Evolutionary conservation across 1,284 basidiomycete genomes (phyloP), one percentile per base, ranked within the genome.

Genomic region (Amylostereum chailletii): DNA sequence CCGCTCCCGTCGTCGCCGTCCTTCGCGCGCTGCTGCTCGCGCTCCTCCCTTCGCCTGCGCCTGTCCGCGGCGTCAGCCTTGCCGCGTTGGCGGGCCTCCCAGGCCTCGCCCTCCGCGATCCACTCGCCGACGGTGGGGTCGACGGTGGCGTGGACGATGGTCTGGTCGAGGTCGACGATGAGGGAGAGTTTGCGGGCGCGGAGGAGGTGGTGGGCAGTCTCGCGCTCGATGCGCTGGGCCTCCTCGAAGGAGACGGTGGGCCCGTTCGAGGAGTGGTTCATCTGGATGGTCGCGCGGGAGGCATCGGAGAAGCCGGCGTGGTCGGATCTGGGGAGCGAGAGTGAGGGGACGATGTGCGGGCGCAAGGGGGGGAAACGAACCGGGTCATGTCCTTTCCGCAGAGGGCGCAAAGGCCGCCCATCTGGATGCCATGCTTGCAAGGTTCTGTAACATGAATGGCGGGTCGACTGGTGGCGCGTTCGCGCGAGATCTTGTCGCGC

Each of bases 81-180:
- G 58, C 65, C 68, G 2, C 65, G 64, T 53, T 74, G 71, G 49
- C 72, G 72, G 49, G 71, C 71, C 59, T 90, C 84, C 80, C 84
- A 88, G 45, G 75, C 75, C 61, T 85, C 78, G 40, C 88, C 86
- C 62, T 95, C 92, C 1, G 76, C 67, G 62, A 97, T 90, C 95
- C 95, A 98, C 63, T 98, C 94, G 30, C 93, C 94, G 0, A 98
- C 93, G 0, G 95, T 98, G 1, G 96, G 94, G 66, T 99, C 95
- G 34, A 98, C 95, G 0, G 95, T 98, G 7, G 96, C 95, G 64
- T 99, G 95, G 6, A 99, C 93, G 62, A 99, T 94, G 5, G 95
- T 99, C 67, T 99, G 95, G 70, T 99, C 95, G 39, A 99, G 80
- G 71, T 99, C 95, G 58, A 99, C 95, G 60, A 99, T 97, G 54